phyloP scores from a whole-genome alignment of 2,329 filamentous ascomycete species.

The Clathrospora elynae region DNA sequence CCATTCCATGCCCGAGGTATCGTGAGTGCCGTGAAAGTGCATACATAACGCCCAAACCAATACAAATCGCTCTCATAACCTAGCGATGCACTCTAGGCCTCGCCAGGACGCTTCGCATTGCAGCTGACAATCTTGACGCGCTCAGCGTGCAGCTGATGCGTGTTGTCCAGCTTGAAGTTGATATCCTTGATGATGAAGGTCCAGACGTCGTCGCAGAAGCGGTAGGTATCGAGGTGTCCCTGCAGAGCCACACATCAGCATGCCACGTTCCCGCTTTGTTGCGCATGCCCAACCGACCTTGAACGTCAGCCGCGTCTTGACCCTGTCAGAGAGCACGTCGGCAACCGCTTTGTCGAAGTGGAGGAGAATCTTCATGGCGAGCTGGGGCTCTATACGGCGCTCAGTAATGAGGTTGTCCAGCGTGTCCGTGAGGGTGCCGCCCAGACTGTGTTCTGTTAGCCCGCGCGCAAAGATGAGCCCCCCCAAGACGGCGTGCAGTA shows the following conservation, averaged over 20 bases:
- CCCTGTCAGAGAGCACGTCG: slow-evolving; percentile 87
- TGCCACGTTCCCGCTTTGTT: slow-evolving; percentile 3
- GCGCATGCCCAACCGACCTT: slow-evolving; percentile 68
- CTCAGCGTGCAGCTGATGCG: slow-evolving; percentile 75
- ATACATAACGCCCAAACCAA: slow-evolving; percentile 25
- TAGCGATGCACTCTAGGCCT: slow-evolving; percentile 47
- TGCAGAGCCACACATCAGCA: slow-evolving; percentile 49
- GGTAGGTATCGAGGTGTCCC: slow-evolving; percentile 97
- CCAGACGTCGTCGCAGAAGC: slow-evolving; percentile 99
- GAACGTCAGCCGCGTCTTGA: slow-evolving; percentile 89
- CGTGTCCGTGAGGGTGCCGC: slow-evolving; percentile 89
- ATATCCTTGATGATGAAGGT: slow-evolving; percentile 99
- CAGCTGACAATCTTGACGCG: slow-evolving; percentile 99
- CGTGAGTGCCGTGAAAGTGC: slow-evolving; percentile 11
- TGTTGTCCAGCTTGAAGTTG: slow-evolving; percentile 95
- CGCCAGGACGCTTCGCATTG: slow-evolving; percentile 81
- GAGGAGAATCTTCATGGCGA: slow-evolving; percentile 96
- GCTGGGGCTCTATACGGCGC: slow-evolving; percentile 92
- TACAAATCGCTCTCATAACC: background rate
- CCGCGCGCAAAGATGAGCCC: slow-evolving; percentile 8
- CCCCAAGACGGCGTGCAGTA: slow-evolving; percentile 54
- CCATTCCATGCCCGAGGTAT: slow-evolving; percentile 31
- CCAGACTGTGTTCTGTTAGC: slow-evolving; percentile 69
- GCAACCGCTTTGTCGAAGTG: slow-evolving; percentile 96
- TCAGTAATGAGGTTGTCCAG: slow-evolving; percentile 96